These are phyloP conservation scores for Trametes sp. DNA, from an alignment of 1,284 basidiomycete species.

Conservation along the genomic window DNA sequence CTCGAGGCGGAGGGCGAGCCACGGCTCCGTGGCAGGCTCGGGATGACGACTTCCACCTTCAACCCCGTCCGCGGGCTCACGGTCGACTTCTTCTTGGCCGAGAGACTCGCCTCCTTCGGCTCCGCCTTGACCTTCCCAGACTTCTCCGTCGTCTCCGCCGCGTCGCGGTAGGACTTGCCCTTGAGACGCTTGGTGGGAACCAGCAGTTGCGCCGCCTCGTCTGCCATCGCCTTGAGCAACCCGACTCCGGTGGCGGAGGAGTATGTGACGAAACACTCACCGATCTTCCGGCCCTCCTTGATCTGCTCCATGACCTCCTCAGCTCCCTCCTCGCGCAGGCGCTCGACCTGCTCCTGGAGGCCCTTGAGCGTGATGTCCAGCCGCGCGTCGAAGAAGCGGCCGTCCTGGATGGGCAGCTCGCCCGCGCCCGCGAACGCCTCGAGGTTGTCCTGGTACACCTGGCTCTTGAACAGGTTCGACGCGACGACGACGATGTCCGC, in stretches of 20 bases:
- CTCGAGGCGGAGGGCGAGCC: slow-evolving; percentile 29
- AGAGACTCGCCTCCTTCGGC: slow-evolving; percentile 9
- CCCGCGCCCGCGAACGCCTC: slow-evolving; percentile 74
- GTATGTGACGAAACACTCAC: slow-evolving; percentile 48
- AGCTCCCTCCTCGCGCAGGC: slow-evolving; percentile 66
- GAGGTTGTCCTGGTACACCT: slow-evolving; percentile 80
- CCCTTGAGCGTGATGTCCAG: slow-evolving; percentile 68
- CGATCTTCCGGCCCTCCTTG: slow-evolving; percentile 61
- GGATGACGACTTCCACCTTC: slow-evolving; percentile 62
- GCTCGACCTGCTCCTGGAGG: slow-evolving; percentile 72
- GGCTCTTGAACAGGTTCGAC: slow-evolving; percentile 84
- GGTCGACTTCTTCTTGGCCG: slow-evolving; percentile 39
- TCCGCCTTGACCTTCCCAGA: slow-evolving; percentile 34
- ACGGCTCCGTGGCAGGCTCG: slow-evolving; percentile 29
- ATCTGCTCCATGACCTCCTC: slow-evolving; percentile 68
- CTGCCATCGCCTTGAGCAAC: slow-evolving; percentile 43
- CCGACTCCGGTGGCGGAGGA: background rate
- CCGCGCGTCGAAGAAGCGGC: slow-evolving; percentile 88
- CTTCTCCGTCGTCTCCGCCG: slow-evolving; percentile 48
- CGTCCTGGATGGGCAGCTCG: slow-evolving; percentile 69
- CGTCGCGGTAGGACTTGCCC: slow-evolving; percentile 73
- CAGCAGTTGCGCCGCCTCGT: slow-evolving; percentile 54
- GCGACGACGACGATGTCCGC: slow-evolving; percentile 92
- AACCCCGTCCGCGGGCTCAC: slow-evolving; percentile 46
- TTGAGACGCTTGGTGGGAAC: slow-evolving; percentile 73